Conservation (phyloP, 2,329 filamentous ascomycete genomes). For the Byssoonygena ceratinophila region DNA sequence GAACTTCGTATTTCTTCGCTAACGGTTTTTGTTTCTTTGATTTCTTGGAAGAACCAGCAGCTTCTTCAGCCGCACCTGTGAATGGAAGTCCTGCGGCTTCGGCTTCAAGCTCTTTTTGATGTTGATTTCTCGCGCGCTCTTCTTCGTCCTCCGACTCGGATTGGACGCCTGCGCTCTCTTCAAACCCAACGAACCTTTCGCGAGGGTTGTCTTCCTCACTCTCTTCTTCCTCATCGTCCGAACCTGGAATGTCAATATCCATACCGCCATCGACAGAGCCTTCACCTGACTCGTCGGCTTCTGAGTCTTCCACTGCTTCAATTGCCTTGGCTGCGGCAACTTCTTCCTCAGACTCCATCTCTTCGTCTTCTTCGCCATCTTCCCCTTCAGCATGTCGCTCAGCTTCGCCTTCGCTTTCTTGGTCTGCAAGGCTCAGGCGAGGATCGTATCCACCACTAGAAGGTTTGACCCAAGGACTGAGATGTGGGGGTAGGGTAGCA, state of each 20-base stretch:
- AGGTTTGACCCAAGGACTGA: constrained; percentile 89
- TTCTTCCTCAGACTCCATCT: constrained; percentile 31
- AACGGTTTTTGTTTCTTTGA: constrained; percentile 60
- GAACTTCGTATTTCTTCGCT: constrained; percentile 57
- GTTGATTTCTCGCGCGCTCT: constrained; percentile 52
- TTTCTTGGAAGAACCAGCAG: constrained; percentile 46
- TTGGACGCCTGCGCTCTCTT: constrained; percentile 38
- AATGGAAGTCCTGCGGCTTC: constrained; percentile 63
- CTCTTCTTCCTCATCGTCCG: constrained; percentile 38
- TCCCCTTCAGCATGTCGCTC: constrained; percentile 56
- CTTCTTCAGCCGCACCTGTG: constrained; percentile 36
- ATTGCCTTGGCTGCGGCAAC: constrained; percentile 31
- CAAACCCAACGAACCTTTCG: constrained; percentile 42
- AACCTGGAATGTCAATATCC: constrained; percentile 42
- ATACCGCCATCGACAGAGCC: constrained; percentile 40
- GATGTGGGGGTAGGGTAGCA: constrained; percentile 77
- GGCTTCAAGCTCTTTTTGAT: constrained; percentile 85
- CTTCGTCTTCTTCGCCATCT: constrained; percentile 41
- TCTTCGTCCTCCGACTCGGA: constrained; percentile 49
- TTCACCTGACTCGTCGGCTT: constrained; percentile 38
- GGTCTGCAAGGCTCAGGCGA: constrained; percentile 70
- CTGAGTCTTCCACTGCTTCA: constrained; percentile 26
- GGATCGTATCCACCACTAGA: constrained; percentile 86
- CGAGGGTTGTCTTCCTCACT: constrained; percentile 40
- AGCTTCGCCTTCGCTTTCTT: constrained; percentile 78